Evolutionary conservation across 2,329 filamentous ascomycete genomes (phyloP).

Genomic region (Thyridium curvatum): DNA sequence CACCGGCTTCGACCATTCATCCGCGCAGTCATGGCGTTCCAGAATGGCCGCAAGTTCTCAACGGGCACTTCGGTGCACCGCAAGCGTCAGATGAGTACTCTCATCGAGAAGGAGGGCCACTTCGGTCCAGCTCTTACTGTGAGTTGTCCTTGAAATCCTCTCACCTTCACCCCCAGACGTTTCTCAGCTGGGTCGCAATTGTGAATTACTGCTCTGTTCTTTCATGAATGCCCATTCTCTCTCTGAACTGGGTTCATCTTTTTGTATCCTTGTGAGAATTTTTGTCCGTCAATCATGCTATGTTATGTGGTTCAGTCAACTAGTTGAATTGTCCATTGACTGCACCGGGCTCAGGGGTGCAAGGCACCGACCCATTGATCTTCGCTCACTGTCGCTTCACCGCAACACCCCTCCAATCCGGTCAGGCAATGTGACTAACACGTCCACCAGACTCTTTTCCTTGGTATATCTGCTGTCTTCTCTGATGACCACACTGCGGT

Average conservation of each 20-base stretch:
- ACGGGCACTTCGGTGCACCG: slow-evolving; percentile 37
- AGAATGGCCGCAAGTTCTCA: slow-evolving; percentile 32
- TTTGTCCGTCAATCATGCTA: too few species aligned
- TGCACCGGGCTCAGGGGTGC: too few species aligned
- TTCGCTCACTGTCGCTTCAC: too few species aligned
- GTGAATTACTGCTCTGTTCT: background rate
- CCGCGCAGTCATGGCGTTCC: slow-evolving; percentile 17
- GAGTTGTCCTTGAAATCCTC: slow-evolving; percentile 9
- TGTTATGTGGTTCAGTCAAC: too few species aligned
- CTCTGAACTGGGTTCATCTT: too few species aligned
- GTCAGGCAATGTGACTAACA: too few species aligned
- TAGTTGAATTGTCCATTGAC: too few species aligned
- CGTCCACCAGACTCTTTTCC: slow-evolving; percentile 44
- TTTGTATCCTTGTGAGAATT: too few species aligned
- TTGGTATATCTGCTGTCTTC: slow-evolving; percentile 54
- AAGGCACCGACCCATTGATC: too few species aligned
- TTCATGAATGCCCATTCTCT: background rate
- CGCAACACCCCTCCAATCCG: too few species aligned
- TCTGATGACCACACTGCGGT: slow-evolving; percentile 44
- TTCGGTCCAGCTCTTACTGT: slow-evolving; percentile 42
- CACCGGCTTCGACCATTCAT: slow-evolving; percentile 6
- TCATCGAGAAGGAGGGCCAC: slow-evolving; percentile 33
- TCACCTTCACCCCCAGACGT: background rate
- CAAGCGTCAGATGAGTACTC: slow-evolving; percentile 37
- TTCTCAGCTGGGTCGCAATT: background rate